Evolutionary conservation across 495 filamentous ascomycete genomes (phyloP), one percentile per base, ranked within the genome.

Genomic region (Trichoderma orchidacearum): DNA sequence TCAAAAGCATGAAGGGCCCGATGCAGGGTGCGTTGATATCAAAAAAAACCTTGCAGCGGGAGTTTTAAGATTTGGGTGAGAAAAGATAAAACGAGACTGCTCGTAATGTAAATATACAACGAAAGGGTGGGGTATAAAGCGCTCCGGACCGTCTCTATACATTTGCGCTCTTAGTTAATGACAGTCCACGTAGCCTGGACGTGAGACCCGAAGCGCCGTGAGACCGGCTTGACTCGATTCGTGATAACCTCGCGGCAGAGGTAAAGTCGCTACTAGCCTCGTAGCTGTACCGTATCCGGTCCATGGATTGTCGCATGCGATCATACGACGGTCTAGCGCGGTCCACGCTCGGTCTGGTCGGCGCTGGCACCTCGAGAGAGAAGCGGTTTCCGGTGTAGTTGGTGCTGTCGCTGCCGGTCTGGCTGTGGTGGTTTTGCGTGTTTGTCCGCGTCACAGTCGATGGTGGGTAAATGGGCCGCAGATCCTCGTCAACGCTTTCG

Each of bases 321-420:
- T 95, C 89, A 60, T 84, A 87, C 5, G 85, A 89, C 28, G 85
- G 85, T 53, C 90, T 72, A 31, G 85, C 79, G 69, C 86, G 78
- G 69, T 87, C 76, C 64, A 90, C 73, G 48, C 84, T 77, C 60
- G 80, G 76, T 60, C 77, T 72, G 57, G 32, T 30, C 4, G 53
- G 63, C 62, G 28, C 45, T 60, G 61, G 62, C 9, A 58, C 58
- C 56, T 72, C 62, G 54, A 68, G 60, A 70, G 73, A 82, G 55
- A 76, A 68, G 60, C 80, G 82, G 68, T 82, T 79, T 36, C 82
- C 79, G 12, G 89, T 95, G 64, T 93, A 95, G 56, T 90, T 91
- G 13, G 92, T 96, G 29, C 90, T 90, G 69, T 95, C 90, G 70
- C 90, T 96, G 56, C 89, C 89, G 61, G 89, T 95, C 61, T 93